phyloP scores from a whole-genome alignment of 257 asterid genomes.

The Solanum etuberosum region DNA sequence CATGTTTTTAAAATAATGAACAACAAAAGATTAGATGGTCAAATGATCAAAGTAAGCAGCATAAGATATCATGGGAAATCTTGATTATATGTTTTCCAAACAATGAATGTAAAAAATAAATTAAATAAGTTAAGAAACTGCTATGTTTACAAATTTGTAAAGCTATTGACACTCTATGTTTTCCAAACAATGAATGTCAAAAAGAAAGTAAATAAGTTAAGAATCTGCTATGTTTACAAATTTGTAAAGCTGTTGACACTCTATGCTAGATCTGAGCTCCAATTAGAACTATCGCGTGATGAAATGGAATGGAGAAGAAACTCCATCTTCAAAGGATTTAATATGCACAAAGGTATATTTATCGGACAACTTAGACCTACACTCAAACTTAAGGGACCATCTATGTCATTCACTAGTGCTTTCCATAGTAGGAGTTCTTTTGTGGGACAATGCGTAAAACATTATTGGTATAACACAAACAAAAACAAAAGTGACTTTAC shows the following conservation, averaged over 20 bases:
- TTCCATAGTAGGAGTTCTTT: neutral
- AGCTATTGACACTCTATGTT: neutral
- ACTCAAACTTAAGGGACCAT: neutral
- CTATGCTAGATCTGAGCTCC: neutral
- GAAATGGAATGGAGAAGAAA: neutral
- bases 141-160: neutral
- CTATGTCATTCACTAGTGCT: neutral
- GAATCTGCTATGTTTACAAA: neutral
- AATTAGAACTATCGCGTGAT: neutral
- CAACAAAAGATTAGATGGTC: neutral
- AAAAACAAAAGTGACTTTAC: neutral
- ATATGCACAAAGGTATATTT: neutral
- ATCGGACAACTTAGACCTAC: neutral
- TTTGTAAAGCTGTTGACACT: neutral
- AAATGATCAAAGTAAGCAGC: neutral
- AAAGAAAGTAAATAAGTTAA: neutral
- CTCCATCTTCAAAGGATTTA: neutral
- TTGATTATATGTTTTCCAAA: neutral
- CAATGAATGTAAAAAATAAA: too few relatives aligned
- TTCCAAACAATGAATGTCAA: neutral
- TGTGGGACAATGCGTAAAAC: neutral
- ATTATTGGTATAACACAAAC: neutral
- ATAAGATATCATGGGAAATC: neutral
- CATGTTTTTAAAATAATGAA: neutral
- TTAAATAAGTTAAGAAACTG: neutral